These are phyloP conservation scores for Thalassiosira pacifica DNA, from an alignment of 352 stramenopile genomes.

Conservation along the genomic window DNA sequence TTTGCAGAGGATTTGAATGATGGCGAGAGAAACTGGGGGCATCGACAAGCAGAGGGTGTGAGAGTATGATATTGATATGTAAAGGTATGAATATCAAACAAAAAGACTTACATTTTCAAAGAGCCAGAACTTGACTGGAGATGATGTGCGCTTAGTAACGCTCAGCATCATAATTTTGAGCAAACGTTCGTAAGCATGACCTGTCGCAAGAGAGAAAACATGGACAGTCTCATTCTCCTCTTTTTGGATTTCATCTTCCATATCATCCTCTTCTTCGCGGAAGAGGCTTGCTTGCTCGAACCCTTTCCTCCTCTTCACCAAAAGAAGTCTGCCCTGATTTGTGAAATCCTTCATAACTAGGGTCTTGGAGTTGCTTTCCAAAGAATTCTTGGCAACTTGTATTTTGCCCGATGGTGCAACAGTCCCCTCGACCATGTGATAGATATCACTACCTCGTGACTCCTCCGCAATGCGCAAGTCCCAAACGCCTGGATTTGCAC, in stretches of 20 bases:
- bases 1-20: conserved; percentile 95
- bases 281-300: conserved; percentile 89
- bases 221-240: conserved; percentile 93
- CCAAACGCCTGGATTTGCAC: conserved; percentile 95
- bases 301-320: conserved; percentile 92
- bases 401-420: conserved; percentile 52
- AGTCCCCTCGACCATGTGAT: conserved; percentile 85
- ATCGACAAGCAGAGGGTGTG: conserved; percentile 18
- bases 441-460: conserved; percentile 85
- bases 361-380: conserved; percentile 60
- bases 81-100: neutral
- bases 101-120: conserved; percentile 90
- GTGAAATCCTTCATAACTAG: conserved; percentile 90
- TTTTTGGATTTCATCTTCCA: conserved; percentile 15
- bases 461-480: conserved; percentile 90
- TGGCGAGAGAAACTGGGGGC: conserved; percentile 93
- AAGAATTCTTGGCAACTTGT: conserved; percentile 41
- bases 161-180: conserved; percentile 99
- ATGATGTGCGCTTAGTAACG: conserved; percentile 95
- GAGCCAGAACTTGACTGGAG: conserved; percentile 99
- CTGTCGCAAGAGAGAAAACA: conserved; percentile 98
- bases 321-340: conserved; percentile 89
- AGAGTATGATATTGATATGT: neutral
- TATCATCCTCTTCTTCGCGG: conserved; percentile 76
- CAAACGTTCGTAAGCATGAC: conserved; percentile 99